Conservation (phyloP, 108 stramenopile genomes). For the Skeletonema marinoi region DNA sequence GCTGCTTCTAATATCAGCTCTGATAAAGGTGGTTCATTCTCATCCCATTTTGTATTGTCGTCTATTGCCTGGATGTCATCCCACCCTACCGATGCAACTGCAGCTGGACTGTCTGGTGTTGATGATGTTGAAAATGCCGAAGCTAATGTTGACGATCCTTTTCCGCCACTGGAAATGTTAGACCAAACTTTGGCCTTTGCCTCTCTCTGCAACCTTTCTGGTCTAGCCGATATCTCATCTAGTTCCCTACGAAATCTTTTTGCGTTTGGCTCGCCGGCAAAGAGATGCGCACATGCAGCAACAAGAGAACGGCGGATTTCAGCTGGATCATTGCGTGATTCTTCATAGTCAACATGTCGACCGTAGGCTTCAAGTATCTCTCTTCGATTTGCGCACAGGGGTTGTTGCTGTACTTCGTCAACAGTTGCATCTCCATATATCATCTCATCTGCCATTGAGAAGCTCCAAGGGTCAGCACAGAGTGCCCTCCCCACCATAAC, state of each 20-base stretch:
- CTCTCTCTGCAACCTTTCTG: background rate
- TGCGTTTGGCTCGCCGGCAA: background rate
- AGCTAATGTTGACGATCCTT: background rate
- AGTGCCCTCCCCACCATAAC: conserved; percentile 74
- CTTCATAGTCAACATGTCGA: background rate
- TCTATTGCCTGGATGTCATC: background rate
- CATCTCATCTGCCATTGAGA: conserved; percentile 57
- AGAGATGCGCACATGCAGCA: background rate
- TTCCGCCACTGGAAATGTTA: background rate
- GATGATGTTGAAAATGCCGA: background rate
- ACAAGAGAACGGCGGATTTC: background rate
- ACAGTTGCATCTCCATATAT: conserved; percentile 67
- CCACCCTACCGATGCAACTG: background rate
- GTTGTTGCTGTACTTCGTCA: conserved; percentile 21
- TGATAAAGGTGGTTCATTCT: background rate
- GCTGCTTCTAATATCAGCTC: background rate
- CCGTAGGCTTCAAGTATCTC: conserved; percentile 61
- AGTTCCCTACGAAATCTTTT: background rate
- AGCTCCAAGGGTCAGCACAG: conserved; percentile 46
- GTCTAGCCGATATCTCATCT: background rate
- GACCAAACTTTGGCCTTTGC: background rate
- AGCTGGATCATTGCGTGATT: background rate
- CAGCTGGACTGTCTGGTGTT: background rate
- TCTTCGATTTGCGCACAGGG: conserved; percentile 54
- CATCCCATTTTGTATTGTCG: background rate